phyloP scores from a whole-genome alignment of 148 eudicot genomes.

The Rhododendron ovatum region DNA sequence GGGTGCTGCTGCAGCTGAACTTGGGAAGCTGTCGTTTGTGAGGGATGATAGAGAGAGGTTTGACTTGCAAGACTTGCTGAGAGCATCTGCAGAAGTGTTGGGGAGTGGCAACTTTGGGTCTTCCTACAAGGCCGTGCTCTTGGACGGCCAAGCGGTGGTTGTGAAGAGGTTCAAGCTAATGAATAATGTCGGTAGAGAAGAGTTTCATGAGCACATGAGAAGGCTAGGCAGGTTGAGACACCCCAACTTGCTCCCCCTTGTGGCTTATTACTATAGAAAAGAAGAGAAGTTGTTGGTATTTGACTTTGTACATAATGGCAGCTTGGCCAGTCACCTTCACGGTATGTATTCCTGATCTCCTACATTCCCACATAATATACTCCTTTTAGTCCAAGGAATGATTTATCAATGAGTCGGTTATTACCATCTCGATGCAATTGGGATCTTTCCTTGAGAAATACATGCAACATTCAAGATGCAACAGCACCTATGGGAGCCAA shows the following conservation, averaged over 20 bases:
- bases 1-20: conserved; percentile 5
- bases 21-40: conserved; percentile 55
- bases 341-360: conserved; percentile 23
- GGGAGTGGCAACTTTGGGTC: conserved; percentile 85
- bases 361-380: not conserved
- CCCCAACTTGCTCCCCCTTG: conserved; percentile 54
- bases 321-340: conserved; percentile 69
- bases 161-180: conserved; percentile 84
- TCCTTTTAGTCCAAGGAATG: not conserved
- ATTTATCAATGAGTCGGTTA: not conserved
- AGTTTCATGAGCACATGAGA: conserved; percentile 59
- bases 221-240: conserved; percentile 62
- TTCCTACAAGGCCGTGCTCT: conserved; percentile 69
- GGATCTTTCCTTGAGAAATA: not conserved
- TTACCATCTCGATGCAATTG: not conserved
- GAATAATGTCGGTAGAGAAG: conserved; percentile 53
- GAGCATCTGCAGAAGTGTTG: conserved; percentile 82
- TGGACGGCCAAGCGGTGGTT: conserved; percentile 51
- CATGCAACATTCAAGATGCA: not conserved
- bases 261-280: conserved; percentile 67
- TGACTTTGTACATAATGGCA: conserved; percentile 43
- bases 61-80: conserved; percentile 66
- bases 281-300: conserved; percentile 76
- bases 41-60: conserved; percentile 58
- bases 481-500: not conserved